A percentile compares a stretch with the other conserved stretches of the same genome.
Evolutionary conservation across 1,284 basidiomycete genomes (phyloP).

Genomic region (Puccinia polysora): DNA sequence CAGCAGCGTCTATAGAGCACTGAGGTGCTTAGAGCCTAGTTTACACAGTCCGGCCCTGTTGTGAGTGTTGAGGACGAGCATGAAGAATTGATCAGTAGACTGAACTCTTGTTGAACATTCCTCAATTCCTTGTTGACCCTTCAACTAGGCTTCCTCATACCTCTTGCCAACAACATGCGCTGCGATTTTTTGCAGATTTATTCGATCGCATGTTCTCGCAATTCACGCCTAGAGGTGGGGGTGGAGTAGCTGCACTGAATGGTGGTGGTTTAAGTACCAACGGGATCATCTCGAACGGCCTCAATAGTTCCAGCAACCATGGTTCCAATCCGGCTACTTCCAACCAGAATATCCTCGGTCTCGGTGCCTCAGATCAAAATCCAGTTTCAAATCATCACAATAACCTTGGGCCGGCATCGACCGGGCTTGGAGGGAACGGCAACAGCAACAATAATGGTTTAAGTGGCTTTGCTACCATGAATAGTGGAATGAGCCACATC

Average conservation of each 20-base stretch:
- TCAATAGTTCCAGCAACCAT: neutral
- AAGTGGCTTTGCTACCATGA: neutral
- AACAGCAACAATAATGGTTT: neutral
- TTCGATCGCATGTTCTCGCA: constrained; percentile 44
- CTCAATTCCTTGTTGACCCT: neutral
- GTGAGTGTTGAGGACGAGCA: constrained; percentile 6
- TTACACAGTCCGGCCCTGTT: constrained; percentile 42
- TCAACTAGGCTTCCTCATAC: constrained; percentile 42
- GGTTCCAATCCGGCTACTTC: too few relatives aligned
- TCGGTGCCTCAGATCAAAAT: too few relatives aligned
- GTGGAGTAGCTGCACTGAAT: neutral
- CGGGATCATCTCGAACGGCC: neutral
- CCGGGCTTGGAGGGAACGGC: neutral
- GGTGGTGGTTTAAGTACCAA: neutral
- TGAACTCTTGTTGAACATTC: neutral
- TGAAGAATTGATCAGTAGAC: neutral
- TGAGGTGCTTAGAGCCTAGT: constrained; percentile 42
- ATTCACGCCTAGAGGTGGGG: constrained; percentile 27
- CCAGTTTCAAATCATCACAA: too few relatives aligned
- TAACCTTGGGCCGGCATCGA: neutral
- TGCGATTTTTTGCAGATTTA: constrained; percentile 42
- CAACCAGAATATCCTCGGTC: too few relatives aligned
- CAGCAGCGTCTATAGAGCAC: constrained; percentile 41
- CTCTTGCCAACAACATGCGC: constrained; percentile 42
- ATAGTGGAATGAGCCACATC: neutral